Evolutionary conservation across 495 filamentous ascomycete species (phyloP).

Genomic region (Trichoderma orchidacearum): DNA sequence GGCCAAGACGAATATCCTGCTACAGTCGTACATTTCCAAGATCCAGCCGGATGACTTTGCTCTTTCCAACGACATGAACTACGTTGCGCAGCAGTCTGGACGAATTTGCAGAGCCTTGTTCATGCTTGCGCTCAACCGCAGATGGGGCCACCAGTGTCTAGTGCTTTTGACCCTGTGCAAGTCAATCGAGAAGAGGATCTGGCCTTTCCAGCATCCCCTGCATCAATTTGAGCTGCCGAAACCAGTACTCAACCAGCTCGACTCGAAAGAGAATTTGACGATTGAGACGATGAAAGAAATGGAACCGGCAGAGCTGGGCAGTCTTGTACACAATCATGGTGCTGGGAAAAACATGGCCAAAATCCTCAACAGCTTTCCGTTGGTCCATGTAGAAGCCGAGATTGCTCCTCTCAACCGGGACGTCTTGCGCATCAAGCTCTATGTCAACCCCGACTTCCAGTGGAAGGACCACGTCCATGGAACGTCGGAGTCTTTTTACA

Average conservation of each 20-base stretch:
- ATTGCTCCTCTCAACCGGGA: constrained; percentile 94
- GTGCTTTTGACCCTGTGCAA: constrained; percentile 83
- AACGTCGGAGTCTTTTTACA: constrained; percentile 88
- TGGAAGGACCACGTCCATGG: constrained; percentile 98
- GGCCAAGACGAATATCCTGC: constrained; percentile 85
- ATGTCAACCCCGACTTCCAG: constrained; percentile 72
- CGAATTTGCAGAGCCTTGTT: constrained; percentile 91
- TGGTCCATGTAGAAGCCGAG: constrained; percentile 76
- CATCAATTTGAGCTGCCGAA: constrained; percentile 87
- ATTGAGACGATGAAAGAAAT: constrained; percentile 82
- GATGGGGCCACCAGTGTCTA: constrained; percentile 89
- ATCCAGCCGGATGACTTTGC: constrained; percentile 85
- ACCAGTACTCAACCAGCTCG: constrained; percentile 69
- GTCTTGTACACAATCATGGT: constrained; percentile 75
- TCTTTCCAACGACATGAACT: constrained; percentile 76
- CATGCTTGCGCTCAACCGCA: constrained; percentile 88
- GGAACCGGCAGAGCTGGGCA: constrained; percentile 81
- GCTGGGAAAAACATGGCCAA: constrained; percentile 74
- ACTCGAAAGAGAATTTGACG: constrained; percentile 56
- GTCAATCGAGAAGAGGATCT: constrained; percentile 89
- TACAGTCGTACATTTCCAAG: constrained; percentile 91
- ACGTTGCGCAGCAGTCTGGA: constrained; percentile 89
- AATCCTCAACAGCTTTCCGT: constrained; percentile 83
- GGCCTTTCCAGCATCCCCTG: constrained; percentile 90
- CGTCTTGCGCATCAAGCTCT: constrained; percentile 77